A percentile compares a stretch with the other conserved stretches of the same genome.
These are phyloP conservation scores for Ophiostoma quercus DNA, from an alignment of 2,329 filamentous ascomycete species.

Conservation along the genomic window DNA sequence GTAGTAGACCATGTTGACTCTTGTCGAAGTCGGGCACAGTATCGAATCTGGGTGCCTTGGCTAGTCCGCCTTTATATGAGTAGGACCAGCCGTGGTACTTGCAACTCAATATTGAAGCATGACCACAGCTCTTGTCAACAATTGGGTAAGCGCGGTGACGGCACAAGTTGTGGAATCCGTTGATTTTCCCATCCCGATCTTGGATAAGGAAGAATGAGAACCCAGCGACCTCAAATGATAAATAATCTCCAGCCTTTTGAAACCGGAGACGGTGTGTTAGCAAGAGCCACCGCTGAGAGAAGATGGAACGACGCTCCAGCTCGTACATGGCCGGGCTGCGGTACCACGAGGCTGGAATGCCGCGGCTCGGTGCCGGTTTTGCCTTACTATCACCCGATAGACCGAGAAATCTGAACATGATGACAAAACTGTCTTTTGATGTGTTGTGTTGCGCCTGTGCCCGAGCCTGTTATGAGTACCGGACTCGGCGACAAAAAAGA, in stretches of 20 bases:
- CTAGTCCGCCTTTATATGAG: slow-evolving; percentile 38
- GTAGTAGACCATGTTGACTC: slow-evolving; percentile 41
- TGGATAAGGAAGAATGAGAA: slow-evolving; percentile 40
- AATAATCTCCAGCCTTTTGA: slow-evolving; percentile 35
- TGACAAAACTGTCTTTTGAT: not conserved
- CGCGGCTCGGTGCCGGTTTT: slow-evolving; percentile 17
- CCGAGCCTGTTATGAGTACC: not conserved
- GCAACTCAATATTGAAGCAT: slow-evolving; percentile 39
- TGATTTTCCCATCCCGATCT: slow-evolving; percentile 34
- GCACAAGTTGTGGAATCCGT: slow-evolving; percentile 43
- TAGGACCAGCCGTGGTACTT: slow-evolving; percentile 46
- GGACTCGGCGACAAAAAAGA: not conserved
- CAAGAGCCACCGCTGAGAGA: slow-evolving; percentile 39
- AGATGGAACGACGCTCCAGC: slow-evolving; percentile 42
- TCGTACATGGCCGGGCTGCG: slow-evolving; percentile 41
- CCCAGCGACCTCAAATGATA: slow-evolving; percentile 34
- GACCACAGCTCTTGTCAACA: slow-evolving; percentile 36
- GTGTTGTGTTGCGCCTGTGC: not conserved
- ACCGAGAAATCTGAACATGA: slow-evolving; percentile 22
- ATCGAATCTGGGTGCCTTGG: slow-evolving; percentile 42
- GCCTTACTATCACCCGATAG: slow-evolving; percentile 9
- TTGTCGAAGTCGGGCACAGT: slow-evolving; percentile 38
- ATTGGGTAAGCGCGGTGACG: slow-evolving; percentile 42
- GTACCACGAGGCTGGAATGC: slow-evolving; percentile 42
- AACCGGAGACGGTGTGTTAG: slow-evolving; percentile 36